These are phyloP conservation scores for Calonectria pseudoreteaudii DNA, from an alignment of 2,329 filamentous ascomycete species.

Conservation along the genomic window DNA sequence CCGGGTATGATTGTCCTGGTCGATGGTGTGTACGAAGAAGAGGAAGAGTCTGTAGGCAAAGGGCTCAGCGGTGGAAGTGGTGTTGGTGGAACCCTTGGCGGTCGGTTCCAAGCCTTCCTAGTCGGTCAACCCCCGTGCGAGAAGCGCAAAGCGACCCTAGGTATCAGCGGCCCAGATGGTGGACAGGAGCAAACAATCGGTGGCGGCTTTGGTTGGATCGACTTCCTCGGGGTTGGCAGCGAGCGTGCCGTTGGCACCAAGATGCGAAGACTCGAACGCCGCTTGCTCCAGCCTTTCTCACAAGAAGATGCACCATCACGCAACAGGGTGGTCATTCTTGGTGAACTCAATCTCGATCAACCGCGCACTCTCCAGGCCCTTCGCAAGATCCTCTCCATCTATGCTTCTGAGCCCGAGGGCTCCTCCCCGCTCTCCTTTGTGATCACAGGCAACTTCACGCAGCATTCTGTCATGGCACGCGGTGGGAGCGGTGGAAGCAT, in stretches of 20 bases:
- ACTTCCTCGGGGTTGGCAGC: constrained; percentile 92
- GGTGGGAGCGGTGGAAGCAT: constrained; percentile 85
- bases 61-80: constrained; percentile 82
- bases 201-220: constrained; percentile 95
- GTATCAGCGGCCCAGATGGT: constrained; percentile 72
- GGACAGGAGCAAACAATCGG: constrained; percentile 72
- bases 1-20: constrained; percentile 97
- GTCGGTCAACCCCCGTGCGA: constrained; percentile 94
- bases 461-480: constrained; percentile 72
- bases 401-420: constrained; percentile 73
- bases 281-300: constrained; percentile 65
- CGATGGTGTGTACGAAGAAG: constrained; percentile 97
- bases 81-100: constrained; percentile 91
- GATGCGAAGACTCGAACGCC: constrained; percentile 84
- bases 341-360: constrained; percentile 88
- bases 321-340: constrained; percentile 77
- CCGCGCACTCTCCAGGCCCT: constrained; percentile 85
- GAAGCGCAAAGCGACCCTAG: constrained; percentile 81
- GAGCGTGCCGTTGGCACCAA: constrained; percentile 84
- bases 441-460: constrained; percentile 85
- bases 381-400: constrained; percentile 80
- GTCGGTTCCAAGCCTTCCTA: constrained; percentile 89
- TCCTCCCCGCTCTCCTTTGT: constrained; percentile 83
- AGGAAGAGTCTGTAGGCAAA: constrained; percentile 77
- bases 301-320: constrained; percentile 52